Evolutionary conservation across 2,329 filamentous ascomycete species (phyloP), one percentile per base, ranked within the genome.

Genomic region (Penicillium occitanis): DNA sequence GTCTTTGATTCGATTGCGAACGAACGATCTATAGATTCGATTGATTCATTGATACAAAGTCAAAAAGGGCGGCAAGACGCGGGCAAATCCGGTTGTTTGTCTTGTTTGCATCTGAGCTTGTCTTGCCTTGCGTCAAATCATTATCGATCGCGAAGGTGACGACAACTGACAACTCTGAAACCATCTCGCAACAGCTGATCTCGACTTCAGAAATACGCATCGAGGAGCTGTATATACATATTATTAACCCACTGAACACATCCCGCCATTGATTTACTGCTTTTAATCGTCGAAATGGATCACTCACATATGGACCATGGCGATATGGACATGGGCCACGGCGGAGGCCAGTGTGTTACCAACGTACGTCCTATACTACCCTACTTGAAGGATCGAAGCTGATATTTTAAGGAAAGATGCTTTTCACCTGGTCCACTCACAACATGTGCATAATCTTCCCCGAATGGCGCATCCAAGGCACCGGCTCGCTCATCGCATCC

Each of bases 361-460:
- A 97, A 93, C 79, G 93, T 94, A 81, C 74, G 89, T 51, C 5
- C 28, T 61, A 28, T 25, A 46, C 22, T 59, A 48, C 33, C 30
- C 55, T 35, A 5, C 10, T n/a, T n/a, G n/a, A 22, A 33, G 5
- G 42, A n/a, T 28, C 14, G 19, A 10, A 30, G 57, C 57, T 44
- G 14, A 60, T 60, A 46, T 1, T 2, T 44, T 33, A 40, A 22
- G 13, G 14, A 42, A n/a, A 97, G 93, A 98, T 97, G 94, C 88
- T 98, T 71, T 99, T 99, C 83, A 98, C 93, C 68, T 99, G 94
- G 94, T 88, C 93, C 78, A 94, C 93, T 2, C 87, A 85, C 65
- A 91, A 98, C 81, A 91, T 99, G 70, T 99, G 95, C 85, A 96
- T 99, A 79, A 87, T 99, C 78, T 99, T 98, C 84, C 86, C 85